Evolutionary conservation across 768 basidiomycete species (phyloP), one percentile per base, ranked within the genome.

Genomic region (Termitomyces sp.): DNA sequence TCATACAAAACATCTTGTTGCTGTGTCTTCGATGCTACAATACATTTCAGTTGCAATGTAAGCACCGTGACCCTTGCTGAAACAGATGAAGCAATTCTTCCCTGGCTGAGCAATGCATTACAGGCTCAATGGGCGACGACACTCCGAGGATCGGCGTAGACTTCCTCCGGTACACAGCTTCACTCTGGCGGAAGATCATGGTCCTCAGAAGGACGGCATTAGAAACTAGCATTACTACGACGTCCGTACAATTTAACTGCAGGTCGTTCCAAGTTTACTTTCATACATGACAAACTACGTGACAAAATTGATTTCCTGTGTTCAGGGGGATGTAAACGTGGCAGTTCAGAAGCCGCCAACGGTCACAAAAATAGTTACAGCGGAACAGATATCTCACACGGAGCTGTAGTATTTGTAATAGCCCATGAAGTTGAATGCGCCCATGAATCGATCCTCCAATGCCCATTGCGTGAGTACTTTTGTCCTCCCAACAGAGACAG

Each of bases 41-140:
- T 4, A 26, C 4, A 36, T 31, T 83, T 56, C 53, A 73, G 72
- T 72, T 54, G 71, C 71, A 26, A 73, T 73, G 71, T 73, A 57
- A 65, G 70, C 18, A 27, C 36, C 1, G 20, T 6, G 18, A 31
- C 1, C 4, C 14, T 36, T 31, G 8, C 24, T 24, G 13, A 44
- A 13, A 37, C 4, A 24, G 16, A 22, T 20, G 24, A 6, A 27
- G 18, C 7, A 9, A 18, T 27, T 10, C 16, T 39, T 49, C 20
- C 31, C 8, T 7, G 8, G 12, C 26, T 24, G 12, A 44, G 1
- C 13, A n/a, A 43, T 46, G 50, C 2, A 27, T n/a, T 22, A 18
- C 16, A 69, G 65, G 63, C 57, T 68, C 41, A 66, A 70, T 48
- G 62, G 63, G 4, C 61, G 64, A 16, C 55, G 53, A 2, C 58